Evolutionary conservation across 352 stramenopile genomes (phyloP).

Genomic region (Peronospora belbahrii): DNA sequence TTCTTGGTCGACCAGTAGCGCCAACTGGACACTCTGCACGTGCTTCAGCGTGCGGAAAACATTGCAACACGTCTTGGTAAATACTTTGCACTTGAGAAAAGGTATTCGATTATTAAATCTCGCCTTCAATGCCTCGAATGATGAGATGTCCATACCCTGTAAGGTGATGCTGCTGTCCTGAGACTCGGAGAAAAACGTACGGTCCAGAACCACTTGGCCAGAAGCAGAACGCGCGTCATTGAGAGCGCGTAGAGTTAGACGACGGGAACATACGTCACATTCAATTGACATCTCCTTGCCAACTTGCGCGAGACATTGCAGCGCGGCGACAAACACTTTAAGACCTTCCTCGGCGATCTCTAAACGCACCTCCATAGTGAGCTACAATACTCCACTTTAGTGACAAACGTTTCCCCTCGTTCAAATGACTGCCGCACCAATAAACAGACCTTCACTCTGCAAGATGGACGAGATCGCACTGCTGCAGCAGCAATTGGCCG

Average conservation of each 20-base stretch:
- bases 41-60: constrained; percentile 81
- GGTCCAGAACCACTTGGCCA: constrained; percentile 49
- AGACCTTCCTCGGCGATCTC: constrained; percentile 73
- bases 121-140: constrained; percentile 10
- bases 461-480: constrained; percentile 78
- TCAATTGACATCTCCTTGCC: constrained; percentile 77
- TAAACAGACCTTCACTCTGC: background rate
- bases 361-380: constrained; percentile 57
- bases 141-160: constrained; percentile 13
- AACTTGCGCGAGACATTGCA: constrained; percentile 71
- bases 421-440: background rate
- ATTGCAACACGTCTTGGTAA: constrained; percentile 68
- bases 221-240: constrained; percentile 83
- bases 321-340: constrained; percentile 65
- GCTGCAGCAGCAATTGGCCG: constrained; percentile 70
- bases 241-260: constrained; percentile 60
- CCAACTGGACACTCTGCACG: constrained; percentile 66
- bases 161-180: constrained; percentile 8
- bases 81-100: constrained; percentile 72
- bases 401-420: constrained; percentile 5
- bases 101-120: constrained; percentile 26
- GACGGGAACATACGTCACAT: constrained; percentile 33
- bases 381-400: background rate
- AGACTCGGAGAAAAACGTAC: constrained; percentile 54
- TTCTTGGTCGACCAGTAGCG: constrained; percentile 45